Conservation (phyloP, 2,329 filamentous ascomycete genomes). For the Fusarium tupiense region DNA sequence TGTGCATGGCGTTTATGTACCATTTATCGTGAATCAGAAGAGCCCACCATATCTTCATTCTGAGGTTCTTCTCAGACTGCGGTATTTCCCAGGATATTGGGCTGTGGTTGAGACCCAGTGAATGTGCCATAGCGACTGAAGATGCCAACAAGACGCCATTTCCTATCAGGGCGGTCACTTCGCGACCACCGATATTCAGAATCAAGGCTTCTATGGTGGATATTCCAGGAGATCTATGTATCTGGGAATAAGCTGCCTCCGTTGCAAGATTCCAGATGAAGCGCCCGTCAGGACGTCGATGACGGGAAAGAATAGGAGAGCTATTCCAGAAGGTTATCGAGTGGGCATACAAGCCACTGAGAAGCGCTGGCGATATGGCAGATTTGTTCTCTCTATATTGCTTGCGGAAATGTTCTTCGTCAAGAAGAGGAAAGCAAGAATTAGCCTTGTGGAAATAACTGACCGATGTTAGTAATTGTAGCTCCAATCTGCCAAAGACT, state of each 20-base stretch:
- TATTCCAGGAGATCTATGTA: constrained; percentile 66
- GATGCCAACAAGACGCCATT: constrained; percentile 62
- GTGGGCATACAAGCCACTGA: constrained; percentile 67
- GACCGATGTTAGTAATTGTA: constrained; percentile 1
- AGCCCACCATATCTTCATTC: constrained; percentile 67
- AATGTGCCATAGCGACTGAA: constrained; percentile 62
- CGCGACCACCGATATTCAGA: constrained; percentile 68
- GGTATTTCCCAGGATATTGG: constrained; percentile 64
- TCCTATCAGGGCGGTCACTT: constrained; percentile 68
- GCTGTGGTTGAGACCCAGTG: constrained; percentile 64
- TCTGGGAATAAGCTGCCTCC: constrained; percentile 67
- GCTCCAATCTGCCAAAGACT: constrained; percentile 15
- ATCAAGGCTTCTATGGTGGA: constrained; percentile 67
- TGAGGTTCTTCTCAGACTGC: constrained; percentile 58
- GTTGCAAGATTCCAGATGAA: constrained; percentile 72
- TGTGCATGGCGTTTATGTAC: constrained; percentile 44
- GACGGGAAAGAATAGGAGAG: constrained; percentile 53
- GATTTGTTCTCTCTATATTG: constrained; percentile 57
- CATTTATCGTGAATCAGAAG: constrained; percentile 65
- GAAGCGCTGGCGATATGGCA: constrained; percentile 63
- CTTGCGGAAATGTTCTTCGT: constrained; percentile 62
- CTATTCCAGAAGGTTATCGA: constrained; percentile 67
- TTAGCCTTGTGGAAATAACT: constrained; percentile 56
- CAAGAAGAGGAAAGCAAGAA: constrained; percentile 69
- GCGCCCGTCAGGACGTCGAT: constrained; percentile 64